Percentiles rank a stretch among this genome's conserved stretches.
Evolutionary conservation across 768 basidiomycete species (phyloP).

Genomic region (Gelatoporia subvermispora): DNA sequence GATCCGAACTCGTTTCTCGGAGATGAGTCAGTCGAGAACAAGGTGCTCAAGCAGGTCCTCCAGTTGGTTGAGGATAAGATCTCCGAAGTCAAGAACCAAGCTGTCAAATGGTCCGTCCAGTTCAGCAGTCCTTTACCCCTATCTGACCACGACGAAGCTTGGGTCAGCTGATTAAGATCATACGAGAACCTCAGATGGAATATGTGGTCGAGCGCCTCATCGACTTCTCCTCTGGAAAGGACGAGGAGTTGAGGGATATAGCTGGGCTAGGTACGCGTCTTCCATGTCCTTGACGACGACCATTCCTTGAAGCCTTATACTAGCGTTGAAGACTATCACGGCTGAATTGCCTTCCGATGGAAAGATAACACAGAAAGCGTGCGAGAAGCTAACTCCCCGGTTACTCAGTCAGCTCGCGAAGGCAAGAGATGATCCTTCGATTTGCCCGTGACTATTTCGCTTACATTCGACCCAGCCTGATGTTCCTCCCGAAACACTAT

Average conservation of each 20-base stretch:
- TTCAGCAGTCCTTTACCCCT: background rate
- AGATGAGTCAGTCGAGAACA: constrained; percentile 83
- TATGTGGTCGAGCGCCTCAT: constrained; percentile 87
- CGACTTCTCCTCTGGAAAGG: constrained; percentile 76
- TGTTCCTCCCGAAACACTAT: constrained; percentile 74
- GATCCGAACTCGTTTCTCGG: constrained; percentile 72
- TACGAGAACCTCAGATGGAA: constrained; percentile 79
- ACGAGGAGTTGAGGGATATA: constrained; percentile 93
- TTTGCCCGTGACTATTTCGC: background rate
- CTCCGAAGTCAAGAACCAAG: constrained; percentile 97
- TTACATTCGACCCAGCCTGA: constrained; percentile 36
- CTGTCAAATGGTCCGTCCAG: constrained; percentile 82
- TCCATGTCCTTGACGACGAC: background rate
- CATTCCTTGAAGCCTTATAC: background rate
- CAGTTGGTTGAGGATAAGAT: constrained; percentile 90
- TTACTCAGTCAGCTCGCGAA: constrained; percentile 74
- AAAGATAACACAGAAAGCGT: constrained; percentile 72
- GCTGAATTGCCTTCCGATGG: constrained; percentile 82
- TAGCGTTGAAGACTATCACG: constrained; percentile 93
- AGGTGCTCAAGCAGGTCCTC: constrained; percentile 80
- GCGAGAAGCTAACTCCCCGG: constrained; percentile 80
- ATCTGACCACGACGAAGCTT: constrained; percentile 43
- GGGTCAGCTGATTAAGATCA: constrained; percentile 85
- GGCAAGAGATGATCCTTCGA: constrained; percentile 35
- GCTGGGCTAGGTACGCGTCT: constrained; percentile 75